Conservation (phyloP, 2,329 filamentous ascomycete genomes). For the Aspergillus uvarum region DNA sequence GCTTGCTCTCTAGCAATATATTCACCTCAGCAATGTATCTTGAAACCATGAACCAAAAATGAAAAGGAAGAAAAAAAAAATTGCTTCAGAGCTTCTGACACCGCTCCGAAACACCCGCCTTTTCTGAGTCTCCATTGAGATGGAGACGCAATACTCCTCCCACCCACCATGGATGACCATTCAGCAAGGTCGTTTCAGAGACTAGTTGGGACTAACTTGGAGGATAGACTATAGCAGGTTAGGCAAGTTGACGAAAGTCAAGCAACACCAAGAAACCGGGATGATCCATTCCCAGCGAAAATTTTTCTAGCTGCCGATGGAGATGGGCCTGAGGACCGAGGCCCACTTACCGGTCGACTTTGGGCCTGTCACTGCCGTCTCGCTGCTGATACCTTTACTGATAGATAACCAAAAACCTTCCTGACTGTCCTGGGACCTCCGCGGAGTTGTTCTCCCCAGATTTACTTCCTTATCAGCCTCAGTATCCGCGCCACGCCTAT, state of each 20-base stretch:
- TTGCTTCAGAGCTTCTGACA: background rate
- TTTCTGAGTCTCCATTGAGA: background rate
- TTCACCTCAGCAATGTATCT: background rate
- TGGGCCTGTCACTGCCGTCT: background rate
- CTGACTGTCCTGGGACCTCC: background rate
- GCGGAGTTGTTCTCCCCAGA: slow-evolving; percentile 7
- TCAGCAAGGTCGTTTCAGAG: background rate
- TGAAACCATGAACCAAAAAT: too few relatives aligned
- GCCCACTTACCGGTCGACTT: background rate
- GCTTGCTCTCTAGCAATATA: background rate
- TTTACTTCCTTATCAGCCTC: slow-evolving; percentile 2
- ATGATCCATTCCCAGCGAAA: background rate
- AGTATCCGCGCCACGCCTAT: slow-evolving; percentile 5
- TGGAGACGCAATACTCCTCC: background rate
- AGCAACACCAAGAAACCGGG: background rate
- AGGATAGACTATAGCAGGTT: background rate
- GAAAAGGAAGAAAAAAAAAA: background rate
- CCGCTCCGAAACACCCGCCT: slow-evolving; percentile 1
- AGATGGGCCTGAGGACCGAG: background rate
- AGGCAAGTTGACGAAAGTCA: background rate
- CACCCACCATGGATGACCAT: background rate
- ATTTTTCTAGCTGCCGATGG: background rate
- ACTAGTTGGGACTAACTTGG: background rate
- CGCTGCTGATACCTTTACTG: background rate
- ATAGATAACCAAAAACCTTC: background rate